Evolutionary conservation across 2,329 filamentous ascomycete species (phyloP).

Genomic region (Phaeomoniella chlamydospora): DNA sequence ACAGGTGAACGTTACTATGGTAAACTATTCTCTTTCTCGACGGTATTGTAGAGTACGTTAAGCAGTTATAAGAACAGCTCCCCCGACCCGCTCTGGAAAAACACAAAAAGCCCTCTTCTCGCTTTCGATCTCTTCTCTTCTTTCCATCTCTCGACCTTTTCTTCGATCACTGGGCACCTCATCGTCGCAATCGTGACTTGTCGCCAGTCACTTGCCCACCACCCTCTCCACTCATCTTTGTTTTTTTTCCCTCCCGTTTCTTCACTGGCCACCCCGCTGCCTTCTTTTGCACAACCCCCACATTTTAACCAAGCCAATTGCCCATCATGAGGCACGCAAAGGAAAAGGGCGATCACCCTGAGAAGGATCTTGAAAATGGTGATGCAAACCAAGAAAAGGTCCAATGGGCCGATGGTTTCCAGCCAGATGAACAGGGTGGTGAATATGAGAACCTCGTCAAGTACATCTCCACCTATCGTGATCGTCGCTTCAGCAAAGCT

Average conservation of each 20-base stretch:
- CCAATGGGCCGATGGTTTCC: constrained; percentile 14
- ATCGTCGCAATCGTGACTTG: too few relatives aligned
- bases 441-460: constrained; percentile 53
- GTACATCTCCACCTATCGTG: constrained; percentile 53
- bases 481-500: constrained; percentile 35
- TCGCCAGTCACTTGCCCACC: constrained; percentile 1
- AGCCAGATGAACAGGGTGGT: constrained; percentile 26
- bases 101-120: not conserved
- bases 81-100: not conserved
- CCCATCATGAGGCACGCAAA: constrained; percentile 2
- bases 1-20: not conserved
- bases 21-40: not conserved
- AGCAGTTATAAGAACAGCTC: not conserved
- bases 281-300: not conserved
- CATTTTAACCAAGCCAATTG: not conserved
- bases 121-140: not conserved
- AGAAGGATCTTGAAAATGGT: constrained; percentile 15
- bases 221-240: not conserved
- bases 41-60: too few relatives aligned
- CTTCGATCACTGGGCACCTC: too few relatives aligned
- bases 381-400: constrained; percentile 14
- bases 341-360: constrained; percentile 3
- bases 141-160: too few relatives aligned
- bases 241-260: constrained; percentile 1
- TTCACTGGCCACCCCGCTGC: not conserved